A percentile compares a stretch with the other conserved stretches of the same genome.
phyloP scores from a whole-genome alignment of 2,329 filamentous ascomycete species.

The Diplodia mutila region DNA sequence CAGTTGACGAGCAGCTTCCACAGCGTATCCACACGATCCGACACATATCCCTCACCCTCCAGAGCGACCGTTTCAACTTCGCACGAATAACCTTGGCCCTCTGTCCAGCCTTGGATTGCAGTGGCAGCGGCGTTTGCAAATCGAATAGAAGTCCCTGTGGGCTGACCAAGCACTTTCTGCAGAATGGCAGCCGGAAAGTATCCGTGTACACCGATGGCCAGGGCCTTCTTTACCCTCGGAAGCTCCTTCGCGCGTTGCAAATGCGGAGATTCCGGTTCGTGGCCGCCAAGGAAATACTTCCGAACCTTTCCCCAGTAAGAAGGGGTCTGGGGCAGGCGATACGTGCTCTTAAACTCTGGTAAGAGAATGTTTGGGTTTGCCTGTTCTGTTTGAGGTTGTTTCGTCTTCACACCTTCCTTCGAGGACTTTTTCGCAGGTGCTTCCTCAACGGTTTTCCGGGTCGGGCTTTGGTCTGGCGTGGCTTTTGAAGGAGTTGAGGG shows the following conservation, averaged over 20 bases:
- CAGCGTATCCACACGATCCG: conserved; percentile 84
- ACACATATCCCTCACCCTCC: conserved; percentile 91
- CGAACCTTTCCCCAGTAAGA: conserved; percentile 51
- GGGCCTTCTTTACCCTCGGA: conserved; percentile 77
- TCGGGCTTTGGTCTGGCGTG: conserved; percentile 35
- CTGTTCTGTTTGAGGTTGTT: conserved; percentile 33
- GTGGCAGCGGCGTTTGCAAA: conserved; percentile 88
- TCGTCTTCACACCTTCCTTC: conserved; percentile 34
- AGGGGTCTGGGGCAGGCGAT: conserved; percentile 53
- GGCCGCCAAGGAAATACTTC: conserved; percentile 46
- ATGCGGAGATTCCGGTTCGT: conserved; percentile 63
- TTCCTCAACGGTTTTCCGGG: conserved; percentile 26
- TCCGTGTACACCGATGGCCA: conserved; percentile 93
- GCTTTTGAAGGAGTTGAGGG: conserved; percentile 34
- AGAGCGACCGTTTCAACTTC: conserved; percentile 93
- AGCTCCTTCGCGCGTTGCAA: conserved; percentile 71
- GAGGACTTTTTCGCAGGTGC: conserved; percentile 35
- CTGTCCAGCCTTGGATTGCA: conserved; percentile 81
- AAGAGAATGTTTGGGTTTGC: conserved; percentile 66
- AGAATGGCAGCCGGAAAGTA: conserved; percentile 87
- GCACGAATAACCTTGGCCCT: conserved; percentile 71
- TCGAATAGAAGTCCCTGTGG: conserved; percentile 90
- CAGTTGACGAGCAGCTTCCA: conserved; percentile 96
- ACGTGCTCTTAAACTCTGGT: conserved; percentile 71
- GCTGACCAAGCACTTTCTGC: conserved; percentile 89